Evolutionary conservation across 495 filamentous ascomycete species (phyloP).

Genomic region (Talaromyces nanjingensis): DNA sequence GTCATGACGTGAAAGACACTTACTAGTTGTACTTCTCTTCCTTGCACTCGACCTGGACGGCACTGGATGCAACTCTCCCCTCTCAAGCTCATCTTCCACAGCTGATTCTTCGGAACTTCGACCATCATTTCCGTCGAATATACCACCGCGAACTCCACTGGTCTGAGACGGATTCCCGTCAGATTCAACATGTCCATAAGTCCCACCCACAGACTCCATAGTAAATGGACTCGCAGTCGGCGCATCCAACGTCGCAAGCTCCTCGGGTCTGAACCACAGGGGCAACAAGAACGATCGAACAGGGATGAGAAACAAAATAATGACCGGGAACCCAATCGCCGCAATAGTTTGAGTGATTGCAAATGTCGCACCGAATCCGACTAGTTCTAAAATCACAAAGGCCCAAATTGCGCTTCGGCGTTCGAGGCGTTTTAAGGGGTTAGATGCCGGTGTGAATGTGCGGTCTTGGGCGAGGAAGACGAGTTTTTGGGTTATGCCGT

Average conservation of each 20-base stretch:
- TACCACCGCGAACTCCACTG: neutral
- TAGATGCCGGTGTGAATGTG: constrained; percentile 51
- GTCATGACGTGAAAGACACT: neutral
- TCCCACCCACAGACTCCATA: constrained; percentile 77
- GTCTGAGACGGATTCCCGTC: neutral
- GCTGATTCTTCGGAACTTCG: constrained; percentile 3
- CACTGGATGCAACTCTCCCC: constrained; percentile 32
- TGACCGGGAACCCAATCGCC: constrained; percentile 86
- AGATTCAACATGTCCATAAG: constrained; percentile 41
- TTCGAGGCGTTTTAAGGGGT: constrained; percentile 58
- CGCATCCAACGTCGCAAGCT: constrained; percentile 66
- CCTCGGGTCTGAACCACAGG: constrained; percentile 56
- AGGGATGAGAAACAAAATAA: constrained; percentile 79
- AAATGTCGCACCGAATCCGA: constrained; percentile 81
- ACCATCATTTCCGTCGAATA: neutral
- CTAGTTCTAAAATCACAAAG: constrained; percentile 69
- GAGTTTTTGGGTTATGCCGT: constrained; percentile 78
- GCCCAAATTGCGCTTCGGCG: constrained; percentile 61
- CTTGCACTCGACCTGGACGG: constrained; percentile 18
- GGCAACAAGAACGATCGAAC: constrained; percentile 68
- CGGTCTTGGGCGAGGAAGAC: constrained; percentile 67
- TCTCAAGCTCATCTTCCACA: constrained; percentile 31
- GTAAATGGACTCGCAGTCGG: constrained; percentile 79
- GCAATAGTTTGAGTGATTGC: constrained; percentile 95
- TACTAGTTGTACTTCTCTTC: constrained; percentile 25